These are phyloP conservation scores for Botrytis medusae DNA, from an alignment of 2,329 filamentous ascomycete genomes.

Conservation along the genomic window DNA sequence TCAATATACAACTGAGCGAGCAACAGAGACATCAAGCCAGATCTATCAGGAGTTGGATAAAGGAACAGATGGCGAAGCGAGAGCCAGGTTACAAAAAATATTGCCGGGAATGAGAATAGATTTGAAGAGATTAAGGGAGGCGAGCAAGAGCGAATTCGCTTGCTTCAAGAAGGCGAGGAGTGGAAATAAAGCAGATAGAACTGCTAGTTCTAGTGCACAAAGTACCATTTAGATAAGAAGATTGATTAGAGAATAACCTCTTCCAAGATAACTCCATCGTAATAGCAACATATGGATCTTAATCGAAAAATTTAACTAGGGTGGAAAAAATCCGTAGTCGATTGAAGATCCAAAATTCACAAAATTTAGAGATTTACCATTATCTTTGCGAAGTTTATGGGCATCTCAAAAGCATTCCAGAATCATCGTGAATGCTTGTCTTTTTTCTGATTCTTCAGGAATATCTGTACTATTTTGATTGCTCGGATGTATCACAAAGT, in stretches of 20 bases:
- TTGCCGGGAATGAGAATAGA: constrained; percentile 85
- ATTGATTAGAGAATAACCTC: background rate
- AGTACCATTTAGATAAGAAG: background rate
- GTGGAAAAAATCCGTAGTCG: background rate
- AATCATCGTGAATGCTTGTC: background rate
- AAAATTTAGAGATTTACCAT: background rate
- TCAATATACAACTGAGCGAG: constrained; percentile 82
- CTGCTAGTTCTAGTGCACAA: constrained; percentile 4
- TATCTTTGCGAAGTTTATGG: background rate
- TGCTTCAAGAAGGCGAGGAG: constrained; percentile 65
- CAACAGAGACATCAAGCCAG: constrained; percentile 77
- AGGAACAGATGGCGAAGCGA: constrained; percentile 83
- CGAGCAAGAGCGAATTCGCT: constrained; percentile 82
- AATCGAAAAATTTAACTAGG: background rate
- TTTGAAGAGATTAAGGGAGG: constrained; percentile 79
- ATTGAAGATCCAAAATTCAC: background rate
- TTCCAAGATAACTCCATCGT: background rate
- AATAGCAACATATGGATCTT: background rate
- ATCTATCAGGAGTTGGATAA: constrained; percentile 91
- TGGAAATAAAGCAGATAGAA: constrained; percentile 22
- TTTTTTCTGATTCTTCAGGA: background rate
- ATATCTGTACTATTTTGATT: background rate
- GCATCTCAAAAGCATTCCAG: background rate
- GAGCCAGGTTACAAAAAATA: constrained; percentile 78
- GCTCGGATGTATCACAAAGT: background rate